Percentiles rank a stretch among this genome's conserved stretches.
Evolutionary conservation across 768 basidiomycete species (phyloP).

Genomic region (Coprinopsis cinerea): DNA sequence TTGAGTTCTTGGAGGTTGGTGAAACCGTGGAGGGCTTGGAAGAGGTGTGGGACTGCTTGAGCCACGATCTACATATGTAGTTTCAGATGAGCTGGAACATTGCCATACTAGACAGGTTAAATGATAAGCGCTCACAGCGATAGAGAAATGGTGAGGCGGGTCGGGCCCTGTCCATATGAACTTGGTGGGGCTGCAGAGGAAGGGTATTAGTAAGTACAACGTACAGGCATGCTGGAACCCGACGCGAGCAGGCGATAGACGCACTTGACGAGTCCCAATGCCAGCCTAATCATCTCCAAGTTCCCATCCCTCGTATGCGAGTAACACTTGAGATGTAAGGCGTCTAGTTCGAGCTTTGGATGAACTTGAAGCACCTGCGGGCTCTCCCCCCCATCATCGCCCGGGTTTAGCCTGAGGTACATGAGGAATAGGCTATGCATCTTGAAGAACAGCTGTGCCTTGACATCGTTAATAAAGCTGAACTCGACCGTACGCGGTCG

Average conservation of each 20-base stretch:
- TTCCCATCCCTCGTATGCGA: constrained; percentile 20
- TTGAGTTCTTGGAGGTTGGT: constrained; percentile 38
- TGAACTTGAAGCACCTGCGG: too few relatives aligned
- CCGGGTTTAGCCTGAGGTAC: not conserved
- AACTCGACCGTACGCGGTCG: constrained; percentile 17
- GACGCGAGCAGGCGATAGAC: not conserved
- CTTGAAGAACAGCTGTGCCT: not conserved
- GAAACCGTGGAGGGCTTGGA: constrained; percentile 36
- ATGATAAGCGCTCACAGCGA: constrained; percentile 37
- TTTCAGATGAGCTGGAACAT: not conserved
- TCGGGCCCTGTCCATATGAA: constrained; percentile 60
- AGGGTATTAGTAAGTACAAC: not conserved
- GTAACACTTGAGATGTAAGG: constrained; percentile 20
- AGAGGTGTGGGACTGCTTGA: constrained; percentile 30
- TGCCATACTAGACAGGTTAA: not conserved
- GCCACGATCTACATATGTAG: constrained; percentile 34
- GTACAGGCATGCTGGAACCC: not conserved
- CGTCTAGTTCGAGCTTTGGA: constrained; percentile 19
- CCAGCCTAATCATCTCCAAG: constrained; percentile 19
- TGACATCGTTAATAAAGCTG: constrained; percentile 4
- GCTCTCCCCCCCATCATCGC: not conserved
- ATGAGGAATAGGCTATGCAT: not conserved
- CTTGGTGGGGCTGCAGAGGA: constrained; percentile 30
- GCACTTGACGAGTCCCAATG: constrained; percentile 24
- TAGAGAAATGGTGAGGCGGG: constrained; percentile 56